These are phyloP conservation scores for Thermothielavioides terrestris DNA, from an alignment of 495 filamentous ascomycete genomes.

Conservation along the genomic window DNA sequence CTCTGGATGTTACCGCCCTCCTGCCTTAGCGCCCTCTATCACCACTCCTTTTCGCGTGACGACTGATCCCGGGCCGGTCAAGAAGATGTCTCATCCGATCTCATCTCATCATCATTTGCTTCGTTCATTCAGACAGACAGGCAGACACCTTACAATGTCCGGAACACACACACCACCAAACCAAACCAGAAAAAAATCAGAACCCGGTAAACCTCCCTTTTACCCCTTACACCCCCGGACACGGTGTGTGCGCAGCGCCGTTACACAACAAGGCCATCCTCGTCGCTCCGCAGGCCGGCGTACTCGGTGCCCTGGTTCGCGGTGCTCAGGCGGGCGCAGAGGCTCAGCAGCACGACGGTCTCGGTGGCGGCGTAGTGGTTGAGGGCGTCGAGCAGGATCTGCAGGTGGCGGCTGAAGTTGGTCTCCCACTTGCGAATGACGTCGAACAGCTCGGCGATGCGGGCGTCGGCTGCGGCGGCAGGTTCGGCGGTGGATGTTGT, in stretches of 20 bases:
- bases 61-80: no score
- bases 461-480: constrained; percentile 18
- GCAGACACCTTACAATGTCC: no score
- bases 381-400: constrained; percentile 83
- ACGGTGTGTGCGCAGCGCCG: not conserved
- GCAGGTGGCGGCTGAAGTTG: constrained; percentile 83
- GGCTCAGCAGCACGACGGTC: constrained; percentile 82
- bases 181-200: no score
- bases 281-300: constrained; percentile 41
- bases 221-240: not conserved
- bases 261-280: constrained; percentile 16
- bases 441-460: constrained; percentile 72
- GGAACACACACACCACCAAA: no score
- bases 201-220: not conserved
- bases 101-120: no score
- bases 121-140: no score
- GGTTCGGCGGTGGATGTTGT: not conserved
- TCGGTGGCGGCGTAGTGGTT: constrained; percentile 97
- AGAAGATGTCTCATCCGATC: no score
- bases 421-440: constrained; percentile 80
- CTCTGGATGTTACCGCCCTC: no score
- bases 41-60: no score
- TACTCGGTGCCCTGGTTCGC: constrained; percentile 60
- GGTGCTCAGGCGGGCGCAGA: constrained; percentile 69
- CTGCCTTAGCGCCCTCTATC: no score